A percentile compares a stretch with the other conserved stretches of the same genome.
phyloP scores from a whole-genome alignment of 192 early-diverging fungal genomes.

The Backusella macrospora region DNA sequence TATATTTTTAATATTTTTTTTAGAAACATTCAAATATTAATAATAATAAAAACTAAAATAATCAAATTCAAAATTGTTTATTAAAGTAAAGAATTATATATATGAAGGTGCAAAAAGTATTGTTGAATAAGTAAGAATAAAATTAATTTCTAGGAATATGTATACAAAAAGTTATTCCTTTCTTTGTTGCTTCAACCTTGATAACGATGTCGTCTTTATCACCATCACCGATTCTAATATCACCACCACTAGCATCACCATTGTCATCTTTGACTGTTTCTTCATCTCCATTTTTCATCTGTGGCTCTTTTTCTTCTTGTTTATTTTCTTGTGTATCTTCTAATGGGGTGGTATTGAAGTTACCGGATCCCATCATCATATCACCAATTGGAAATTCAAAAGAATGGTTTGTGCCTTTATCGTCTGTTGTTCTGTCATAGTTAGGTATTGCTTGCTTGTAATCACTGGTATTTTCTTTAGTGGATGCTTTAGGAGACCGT shows the following conservation, averaged over 20 bases:
- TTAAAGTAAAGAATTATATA: not conserved
- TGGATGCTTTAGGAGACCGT: not conserved
- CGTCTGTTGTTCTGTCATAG: not conserved
- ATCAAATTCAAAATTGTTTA: too few species aligned
- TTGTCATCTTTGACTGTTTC: not conserved
- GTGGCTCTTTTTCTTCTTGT: not conserved
- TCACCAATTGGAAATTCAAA: conserved; percentile 20
- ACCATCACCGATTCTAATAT: not conserved
- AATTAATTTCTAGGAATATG: conserved; percentile 27
- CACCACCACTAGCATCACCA: not conserved
- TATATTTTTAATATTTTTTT: too few species aligned
- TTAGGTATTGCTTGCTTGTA: not conserved
- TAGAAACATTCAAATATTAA: too few species aligned
- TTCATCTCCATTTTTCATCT: not conserved
- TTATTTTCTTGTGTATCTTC: not conserved
- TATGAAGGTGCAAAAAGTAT: not conserved
- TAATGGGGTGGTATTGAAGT: not conserved
- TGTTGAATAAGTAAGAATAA: not conserved
- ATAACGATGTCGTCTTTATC: conserved; percentile 24
- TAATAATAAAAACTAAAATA: too few species aligned
- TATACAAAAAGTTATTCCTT: conserved; percentile 25
- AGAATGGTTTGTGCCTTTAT: conserved; percentile 8
- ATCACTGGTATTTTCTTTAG: not conserved
- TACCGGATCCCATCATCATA: not conserved
- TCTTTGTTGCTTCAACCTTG: conserved; percentile 30